These are phyloP conservation scores for Chloris gayana DNA, from an alignment of 176 grass and related monocot species.

Conservation along the genomic window DNA sequence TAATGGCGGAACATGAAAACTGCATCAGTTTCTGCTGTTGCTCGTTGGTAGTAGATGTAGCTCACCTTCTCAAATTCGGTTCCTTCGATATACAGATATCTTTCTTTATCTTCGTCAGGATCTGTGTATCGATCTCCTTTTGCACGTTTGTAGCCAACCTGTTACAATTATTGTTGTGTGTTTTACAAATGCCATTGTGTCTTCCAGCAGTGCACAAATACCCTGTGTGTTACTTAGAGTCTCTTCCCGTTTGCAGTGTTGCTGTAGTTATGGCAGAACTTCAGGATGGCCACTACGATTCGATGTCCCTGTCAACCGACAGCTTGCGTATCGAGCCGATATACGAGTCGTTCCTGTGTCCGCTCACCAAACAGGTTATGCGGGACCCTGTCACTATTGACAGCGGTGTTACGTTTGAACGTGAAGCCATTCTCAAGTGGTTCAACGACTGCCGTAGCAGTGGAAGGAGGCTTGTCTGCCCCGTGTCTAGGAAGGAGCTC, in stretches of 20 bases:
- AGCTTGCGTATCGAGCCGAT: conserved; percentile 73
- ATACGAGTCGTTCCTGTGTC: conserved; percentile 86
- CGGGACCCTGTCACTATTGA: conserved; percentile 81
- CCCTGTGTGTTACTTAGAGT: background rate
- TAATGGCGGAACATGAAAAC: background rate
- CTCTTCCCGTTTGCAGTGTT: conserved; percentile 43
- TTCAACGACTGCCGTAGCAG: conserved; percentile 64
- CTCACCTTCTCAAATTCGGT: background rate
- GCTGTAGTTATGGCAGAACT: conserved; percentile 59
- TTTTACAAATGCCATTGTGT: background rate
- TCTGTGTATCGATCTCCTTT: background rate
- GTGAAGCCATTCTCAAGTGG: conserved; percentile 76
- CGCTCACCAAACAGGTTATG: conserved; percentile 91
- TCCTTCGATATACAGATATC: background rate
- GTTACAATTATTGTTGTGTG: background rate
- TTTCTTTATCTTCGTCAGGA: background rate
- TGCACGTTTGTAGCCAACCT: background rate
- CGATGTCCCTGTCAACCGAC: conserved; percentile 50
- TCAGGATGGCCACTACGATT: conserved; percentile 59
- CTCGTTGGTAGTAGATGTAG: background rate
- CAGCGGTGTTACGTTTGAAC: conserved; percentile 82
- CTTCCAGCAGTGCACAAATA: background rate
- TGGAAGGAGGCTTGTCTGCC: conserved; percentile 65
- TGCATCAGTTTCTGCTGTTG: background rate
- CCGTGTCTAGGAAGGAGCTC: conserved; percentile 74